A percentile compares a stretch with the other conserved stretches of the same genome.
Conservation (phyloP, 73 alveolate species). For the Chromera velia region DNA sequence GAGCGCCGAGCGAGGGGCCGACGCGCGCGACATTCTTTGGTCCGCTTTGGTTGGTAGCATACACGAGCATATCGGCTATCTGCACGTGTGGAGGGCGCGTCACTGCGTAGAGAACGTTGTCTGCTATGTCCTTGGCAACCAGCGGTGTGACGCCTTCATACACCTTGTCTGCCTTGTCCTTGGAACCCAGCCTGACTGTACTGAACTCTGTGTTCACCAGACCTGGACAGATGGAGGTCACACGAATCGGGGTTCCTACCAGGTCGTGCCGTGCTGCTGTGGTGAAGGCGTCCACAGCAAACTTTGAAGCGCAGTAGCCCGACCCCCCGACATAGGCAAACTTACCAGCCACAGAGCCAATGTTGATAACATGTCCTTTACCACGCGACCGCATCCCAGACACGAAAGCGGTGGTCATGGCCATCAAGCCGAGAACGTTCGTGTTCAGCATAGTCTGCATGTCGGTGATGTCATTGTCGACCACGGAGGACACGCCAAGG, state of each 20-base stretch:
- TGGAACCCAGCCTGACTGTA: too few relatives aligned
- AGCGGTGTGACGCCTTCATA: constrained; percentile 24
- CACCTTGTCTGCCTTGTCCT: constrained; percentile 4
- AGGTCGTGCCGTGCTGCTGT: constrained; percentile 34
- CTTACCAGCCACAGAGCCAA: constrained; percentile 35
- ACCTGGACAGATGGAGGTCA: constrained; percentile 37
- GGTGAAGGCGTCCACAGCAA: constrained; percentile 35
- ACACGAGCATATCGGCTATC: constrained; percentile 26
- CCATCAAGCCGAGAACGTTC: too few relatives aligned
- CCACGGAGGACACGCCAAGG: constrained; percentile 30
- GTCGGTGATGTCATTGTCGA: too few relatives aligned
- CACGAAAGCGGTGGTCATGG: too few relatives aligned
- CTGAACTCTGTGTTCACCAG: constrained; percentile 9
- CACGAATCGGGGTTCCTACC: constrained; percentile 44
- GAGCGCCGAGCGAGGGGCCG: too few relatives aligned
- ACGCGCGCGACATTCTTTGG: too few relatives aligned
- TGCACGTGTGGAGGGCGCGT: constrained; percentile 30
- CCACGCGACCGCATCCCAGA: too few relatives aligned
- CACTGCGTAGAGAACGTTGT: constrained; percentile 14
- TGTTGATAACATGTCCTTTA: constrained; percentile 25
- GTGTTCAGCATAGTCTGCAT: too few relatives aligned
- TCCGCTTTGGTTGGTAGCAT: constrained; percentile 33
- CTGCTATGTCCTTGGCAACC: constrained; percentile 31
- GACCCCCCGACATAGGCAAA: constrained; percentile 28
- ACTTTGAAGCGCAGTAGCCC: constrained; percentile 36